Evolutionary conservation across 1,284 basidiomycete species (phyloP).

Genomic region (Ceratobasidium sp.): DNA sequence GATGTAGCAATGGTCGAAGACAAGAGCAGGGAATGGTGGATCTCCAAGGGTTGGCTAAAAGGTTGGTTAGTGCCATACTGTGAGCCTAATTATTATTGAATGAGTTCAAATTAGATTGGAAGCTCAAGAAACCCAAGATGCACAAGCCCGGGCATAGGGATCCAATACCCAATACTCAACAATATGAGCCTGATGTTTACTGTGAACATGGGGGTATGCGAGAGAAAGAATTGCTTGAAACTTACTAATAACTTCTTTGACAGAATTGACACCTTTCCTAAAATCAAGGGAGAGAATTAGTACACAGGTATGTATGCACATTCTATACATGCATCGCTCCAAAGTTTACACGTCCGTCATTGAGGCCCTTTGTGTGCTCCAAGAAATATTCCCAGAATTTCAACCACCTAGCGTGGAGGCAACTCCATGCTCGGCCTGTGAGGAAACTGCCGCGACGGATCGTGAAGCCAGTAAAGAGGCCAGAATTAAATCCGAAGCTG

Average conservation of each 20-base stretch:
- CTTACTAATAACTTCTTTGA: background rate
- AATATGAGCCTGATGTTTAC: constrained; percentile 35
- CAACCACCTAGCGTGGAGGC: constrained; percentile 11
- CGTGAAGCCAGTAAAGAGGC: constrained; percentile 21
- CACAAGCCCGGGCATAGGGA: constrained; percentile 34
- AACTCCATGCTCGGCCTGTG: constrained; percentile 12
- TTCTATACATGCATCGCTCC: background rate
- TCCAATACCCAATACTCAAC: constrained; percentile 34
- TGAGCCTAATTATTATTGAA: no score
- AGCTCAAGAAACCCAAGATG: constrained; percentile 34
- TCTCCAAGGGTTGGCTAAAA: constrained; percentile 41
- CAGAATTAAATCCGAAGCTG: constrained; percentile 19
- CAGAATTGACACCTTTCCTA: constrained; percentile 6
- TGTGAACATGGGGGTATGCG: constrained; percentile 38
- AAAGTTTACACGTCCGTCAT: background rate
- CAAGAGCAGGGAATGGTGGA: constrained; percentile 36
- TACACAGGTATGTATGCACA: background rate
- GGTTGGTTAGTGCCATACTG: background rate
- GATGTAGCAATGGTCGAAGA: constrained; percentile 6
- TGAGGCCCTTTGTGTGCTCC: constrained; percentile 12
- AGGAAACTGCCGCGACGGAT: constrained; percentile 19
- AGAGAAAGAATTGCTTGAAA: background rate
- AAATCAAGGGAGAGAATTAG: constrained; percentile 33
- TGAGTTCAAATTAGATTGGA: constrained; percentile 36
- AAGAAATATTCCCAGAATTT: constrained; percentile 33